Conservation (phyloP, 371 early-diverging fungal species). For the Scutellospora calospora region DNA sequence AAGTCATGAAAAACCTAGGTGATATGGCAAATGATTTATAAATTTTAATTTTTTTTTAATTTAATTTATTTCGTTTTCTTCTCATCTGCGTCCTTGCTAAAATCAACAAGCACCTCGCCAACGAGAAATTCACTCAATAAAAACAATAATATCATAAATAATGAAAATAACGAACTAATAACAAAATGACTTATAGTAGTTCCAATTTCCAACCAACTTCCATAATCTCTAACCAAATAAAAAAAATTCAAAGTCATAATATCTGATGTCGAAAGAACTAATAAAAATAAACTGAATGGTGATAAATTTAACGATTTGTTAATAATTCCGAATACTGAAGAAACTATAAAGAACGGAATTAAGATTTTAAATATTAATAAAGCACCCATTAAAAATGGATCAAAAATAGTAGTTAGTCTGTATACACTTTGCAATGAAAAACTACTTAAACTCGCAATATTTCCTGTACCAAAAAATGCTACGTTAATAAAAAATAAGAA, state of each 20-base stretch:
- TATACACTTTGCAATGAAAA: conserved; percentile 93
- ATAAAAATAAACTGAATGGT: conserved; percentile 83
- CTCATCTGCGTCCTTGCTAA: too few species aligned
- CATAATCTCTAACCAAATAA: conserved; percentile 90
- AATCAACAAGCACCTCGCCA: conserved; percentile 20
- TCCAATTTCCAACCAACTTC: conserved; percentile 98
- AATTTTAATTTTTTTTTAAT: too few species aligned
- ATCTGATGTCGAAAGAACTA: conserved; percentile 88
- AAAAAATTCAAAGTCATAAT: conserved; percentile 96
- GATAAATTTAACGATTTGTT: conserved; percentile 78
- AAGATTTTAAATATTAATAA: conserved; percentile 88
- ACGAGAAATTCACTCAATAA: conserved; percentile 50
- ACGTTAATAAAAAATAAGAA: conserved; percentile 92
- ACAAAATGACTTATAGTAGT: conserved; percentile 92
- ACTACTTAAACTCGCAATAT: conserved; percentile 88
- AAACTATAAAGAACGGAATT: conserved; percentile 91
- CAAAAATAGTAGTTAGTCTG: conserved; percentile 88
- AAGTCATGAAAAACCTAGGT: too few species aligned
- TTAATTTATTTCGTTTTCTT: too few species aligned
- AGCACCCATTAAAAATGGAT: conserved; percentile 91
- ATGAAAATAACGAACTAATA: conserved; percentile 84
- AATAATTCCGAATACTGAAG: conserved; percentile 81
- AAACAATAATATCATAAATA: conserved; percentile 80
- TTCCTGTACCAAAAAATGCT: conserved; percentile 97
- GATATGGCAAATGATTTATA: too few species aligned